Conservation (phyloP, 495 filamentous ascomycete species). For the Trichodelitschia bisporula region DNA sequence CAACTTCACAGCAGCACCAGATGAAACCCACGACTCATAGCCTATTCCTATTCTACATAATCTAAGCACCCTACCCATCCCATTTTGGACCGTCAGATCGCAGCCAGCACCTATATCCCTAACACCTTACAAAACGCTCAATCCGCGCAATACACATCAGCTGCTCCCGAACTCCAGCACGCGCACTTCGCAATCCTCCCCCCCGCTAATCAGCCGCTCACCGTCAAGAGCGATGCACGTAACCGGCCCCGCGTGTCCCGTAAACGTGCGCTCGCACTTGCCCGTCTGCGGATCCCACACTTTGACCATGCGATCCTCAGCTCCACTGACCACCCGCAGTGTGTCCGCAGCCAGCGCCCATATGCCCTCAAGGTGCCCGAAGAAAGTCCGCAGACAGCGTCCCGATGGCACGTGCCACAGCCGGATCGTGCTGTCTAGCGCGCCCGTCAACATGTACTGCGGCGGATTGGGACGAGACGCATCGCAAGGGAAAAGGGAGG, state of each 20-base stretch:
- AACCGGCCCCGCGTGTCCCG: conserved; percentile 72
- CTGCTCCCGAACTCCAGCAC: conserved; percentile 20
- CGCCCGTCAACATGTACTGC: conserved; percentile 75
- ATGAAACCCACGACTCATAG: too few relatives aligned
- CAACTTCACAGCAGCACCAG: too few relatives aligned
- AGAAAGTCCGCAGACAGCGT: conserved; percentile 69
- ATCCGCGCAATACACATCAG: too few relatives aligned
- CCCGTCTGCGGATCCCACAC: conserved; percentile 87
- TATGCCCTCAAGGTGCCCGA: conserved; percentile 86
- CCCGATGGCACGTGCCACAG: conserved; percentile 79
- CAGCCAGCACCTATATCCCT: too few relatives aligned
- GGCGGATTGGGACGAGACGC: conserved; percentile 41
- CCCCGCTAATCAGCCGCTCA: conserved; percentile 61
- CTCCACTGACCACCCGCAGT: conserved; percentile 65
- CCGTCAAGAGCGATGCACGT: conserved; percentile 82
- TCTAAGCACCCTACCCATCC: too few relatives aligned
- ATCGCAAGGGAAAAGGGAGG: background rate
- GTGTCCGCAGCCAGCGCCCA: conserved; percentile 89
- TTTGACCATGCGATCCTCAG: conserved; percentile 87
- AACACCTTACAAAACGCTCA: too few relatives aligned
- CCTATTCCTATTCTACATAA: too few relatives aligned
- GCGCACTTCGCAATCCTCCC: conserved; percentile 78
- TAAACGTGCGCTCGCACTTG: conserved; percentile 73
- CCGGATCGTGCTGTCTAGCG: conserved; percentile 73
- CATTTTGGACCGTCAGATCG: too few relatives aligned